Evolutionary conservation across 2,329 filamentous ascomycete genomes (phyloP).

Genomic region (Trichocomaceae sp.): DNA sequence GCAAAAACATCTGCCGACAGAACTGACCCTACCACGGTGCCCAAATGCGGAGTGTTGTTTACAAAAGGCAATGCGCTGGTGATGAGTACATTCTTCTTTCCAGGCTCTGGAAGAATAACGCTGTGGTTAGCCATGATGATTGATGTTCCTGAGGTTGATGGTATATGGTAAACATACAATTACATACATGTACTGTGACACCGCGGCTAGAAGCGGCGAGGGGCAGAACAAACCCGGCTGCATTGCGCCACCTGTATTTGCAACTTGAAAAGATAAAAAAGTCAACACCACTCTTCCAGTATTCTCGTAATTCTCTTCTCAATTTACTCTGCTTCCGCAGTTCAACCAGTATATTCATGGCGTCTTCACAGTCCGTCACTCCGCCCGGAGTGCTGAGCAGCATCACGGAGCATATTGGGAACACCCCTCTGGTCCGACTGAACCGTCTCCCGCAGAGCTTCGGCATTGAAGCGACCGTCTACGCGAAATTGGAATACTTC

Average conservation of each 20-base stretch:
- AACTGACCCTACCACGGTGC: conserved; percentile 45
- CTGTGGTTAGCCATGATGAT: not conserved
- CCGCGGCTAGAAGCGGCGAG: conserved; percentile 11
- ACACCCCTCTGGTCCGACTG: conserved; percentile 88
- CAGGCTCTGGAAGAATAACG: not conserved
- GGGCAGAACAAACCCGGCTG: not conserved
- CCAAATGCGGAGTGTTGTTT: conserved; percentile 51
- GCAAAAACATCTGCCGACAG: conserved; percentile 48
- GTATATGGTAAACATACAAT: too few species aligned
- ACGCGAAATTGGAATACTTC: conserved; percentile 87
- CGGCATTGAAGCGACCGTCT: conserved; percentile 81
- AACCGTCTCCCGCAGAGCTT: conserved; percentile 89
- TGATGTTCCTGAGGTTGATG: too few species aligned
- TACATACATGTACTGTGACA: too few species aligned
- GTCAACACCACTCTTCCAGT: not conserved
- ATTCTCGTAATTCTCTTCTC: not conserved
- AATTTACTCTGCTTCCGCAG: not conserved
- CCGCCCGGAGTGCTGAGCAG: conserved; percentile 56
- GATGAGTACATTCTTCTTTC: conserved; percentile 44
- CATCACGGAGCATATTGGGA: conserved; percentile 83
- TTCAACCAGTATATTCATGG: not conserved
- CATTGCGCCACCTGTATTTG: not conserved
- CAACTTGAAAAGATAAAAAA: not conserved
- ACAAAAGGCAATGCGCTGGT: conserved; percentile 47
- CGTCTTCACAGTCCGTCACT: conserved; percentile 30